Evolutionary conservation across 768 basidiomycete genomes (phyloP).

Genomic region (Rhizopogon salebrosus): DNA sequence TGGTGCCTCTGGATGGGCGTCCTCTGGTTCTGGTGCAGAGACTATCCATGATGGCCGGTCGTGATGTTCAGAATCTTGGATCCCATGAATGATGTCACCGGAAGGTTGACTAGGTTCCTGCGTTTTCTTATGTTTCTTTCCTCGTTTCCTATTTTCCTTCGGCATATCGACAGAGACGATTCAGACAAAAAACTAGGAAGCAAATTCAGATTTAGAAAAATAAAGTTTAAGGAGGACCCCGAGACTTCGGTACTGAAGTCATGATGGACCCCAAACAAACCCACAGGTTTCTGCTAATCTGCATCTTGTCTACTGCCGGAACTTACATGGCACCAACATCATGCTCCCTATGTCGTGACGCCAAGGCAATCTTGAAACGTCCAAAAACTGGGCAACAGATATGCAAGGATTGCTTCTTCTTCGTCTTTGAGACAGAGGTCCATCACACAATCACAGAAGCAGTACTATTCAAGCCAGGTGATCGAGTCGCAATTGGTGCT

Average conservation of each 20-base stretch:
- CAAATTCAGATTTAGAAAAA: not conserved
- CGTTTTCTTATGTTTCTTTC: constrained; percentile 66
- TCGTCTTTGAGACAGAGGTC: constrained; percentile 96
- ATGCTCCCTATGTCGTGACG: constrained; percentile 71
- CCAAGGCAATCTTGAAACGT: constrained; percentile 84
- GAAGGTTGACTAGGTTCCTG: constrained; percentile 15
- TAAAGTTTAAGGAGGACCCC: not conserved
- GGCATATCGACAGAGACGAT: constrained; percentile 45
- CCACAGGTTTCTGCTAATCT: not conserved
- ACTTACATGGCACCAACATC: constrained; percentile 67
- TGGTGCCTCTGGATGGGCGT: constrained; percentile 62
- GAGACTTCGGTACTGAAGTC: not conserved
- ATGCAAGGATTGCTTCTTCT: constrained; percentile 94
- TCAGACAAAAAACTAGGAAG: not conserved
- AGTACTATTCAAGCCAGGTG: constrained; percentile 79
- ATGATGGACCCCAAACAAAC: not conserved
- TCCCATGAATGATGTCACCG: not conserved
- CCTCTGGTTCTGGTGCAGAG: constrained; percentile 32
- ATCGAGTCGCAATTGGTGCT: constrained; percentile 94
- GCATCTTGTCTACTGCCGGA: not conserved
- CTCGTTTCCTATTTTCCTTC: constrained; percentile 68
- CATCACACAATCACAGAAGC: constrained; percentile 91
- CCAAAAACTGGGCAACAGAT: constrained; percentile 98
- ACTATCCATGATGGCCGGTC: constrained; percentile 66
- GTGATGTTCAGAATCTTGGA: constrained; percentile 24